Percentiles rank a stretch among this genome's conserved stretches.
phyloP scores from a whole-genome alignment of 2,329 filamentous ascomycete species.

The Cytospora paraplurivora region DNA sequence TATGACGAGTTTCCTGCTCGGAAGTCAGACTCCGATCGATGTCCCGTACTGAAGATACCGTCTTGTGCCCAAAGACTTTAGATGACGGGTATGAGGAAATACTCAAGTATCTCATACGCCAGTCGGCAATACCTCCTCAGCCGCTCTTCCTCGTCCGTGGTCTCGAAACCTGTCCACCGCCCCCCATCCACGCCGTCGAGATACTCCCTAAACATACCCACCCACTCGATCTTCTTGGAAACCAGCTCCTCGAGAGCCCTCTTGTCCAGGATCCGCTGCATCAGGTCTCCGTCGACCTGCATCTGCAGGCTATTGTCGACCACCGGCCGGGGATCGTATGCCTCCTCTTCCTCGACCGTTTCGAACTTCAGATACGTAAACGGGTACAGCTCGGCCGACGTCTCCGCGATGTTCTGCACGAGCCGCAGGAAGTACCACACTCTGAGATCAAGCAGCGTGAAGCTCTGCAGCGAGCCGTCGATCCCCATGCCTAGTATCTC shows the following conservation, averaged over 20 bases:
- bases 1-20: too few relatives aligned
- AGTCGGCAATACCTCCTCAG: slow-evolving; percentile 46
- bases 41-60: not conserved
- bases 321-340: slow-evolving; percentile 42
- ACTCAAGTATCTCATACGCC: slow-evolving; percentile 57
- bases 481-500: slow-evolving; percentile 67
- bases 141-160: slow-evolving; percentile 32
- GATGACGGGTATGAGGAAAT: slow-evolving; percentile 54
- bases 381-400: slow-evolving; percentile 51
- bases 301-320: slow-evolving; percentile 47
- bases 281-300: slow-evolving; percentile 69
- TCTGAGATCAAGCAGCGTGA: slow-evolving; percentile 64
- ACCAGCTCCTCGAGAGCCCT: slow-evolving; percentile 34
- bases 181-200: slow-evolving; percentile 54
- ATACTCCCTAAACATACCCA: slow-evolving; percentile 52
- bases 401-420: slow-evolving; percentile 67
- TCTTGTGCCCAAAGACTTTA: slow-evolving; percentile 34
- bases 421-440: slow-evolving; percentile 72
- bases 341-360: slow-evolving; percentile 32
- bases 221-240: slow-evolving; percentile 18
- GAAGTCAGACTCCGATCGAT: too few relatives aligned
- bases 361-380: slow-evolving; percentile 42
- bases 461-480: slow-evolving; percentile 69
- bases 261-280: slow-evolving; percentile 55
- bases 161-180: slow-evolving; percentile 41